Evolutionary conservation across 1,139 yeast genomes (phyloP), one percentile per base, ranked within the genome.

Genomic region (Protomyces macrosporus): DNA sequence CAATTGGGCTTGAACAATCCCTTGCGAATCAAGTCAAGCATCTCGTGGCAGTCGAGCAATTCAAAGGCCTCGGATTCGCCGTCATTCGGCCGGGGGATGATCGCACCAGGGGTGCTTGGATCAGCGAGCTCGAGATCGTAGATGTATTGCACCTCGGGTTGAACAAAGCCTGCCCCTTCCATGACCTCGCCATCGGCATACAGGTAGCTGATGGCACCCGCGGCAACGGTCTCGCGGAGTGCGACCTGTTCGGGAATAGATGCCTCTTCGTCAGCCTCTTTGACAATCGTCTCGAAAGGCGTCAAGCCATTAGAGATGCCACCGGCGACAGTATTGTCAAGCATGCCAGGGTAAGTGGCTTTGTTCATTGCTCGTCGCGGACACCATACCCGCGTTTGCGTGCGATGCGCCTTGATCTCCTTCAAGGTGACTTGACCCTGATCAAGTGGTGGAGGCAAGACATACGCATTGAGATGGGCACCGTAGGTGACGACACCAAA

Each of bases 311-410:
- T 80, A 0, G 96, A 97, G 30, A 93, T 73, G 0, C 98, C 98
- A 0, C 98, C 98, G 0, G 97, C 98, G 4, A 93, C 89, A 0
- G 95, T 89, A 72, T 91, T 93, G 73, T 93, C 98, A 53, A 90
- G 80, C 88, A 84, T 87, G 0, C 89, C 87, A 0, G 98, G 98
- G 76, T 84, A 90, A 0, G 98, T 93, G 16, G 88, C 86, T 72
- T 93, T 93, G 1, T 84, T 80, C 12, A 77, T 72, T 0, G 97
- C 82, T 68, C 98, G 78, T 67, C 89, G 78, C 0, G 98, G 97
- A 4, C 91, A 80, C 98, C 98, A 93, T 65, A 93, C 71, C 70
- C 83, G 82, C 54, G 84, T 70, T 51, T 79, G 78, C 10, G 5
- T 23, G 23, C 48, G 48, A 42, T 42, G 33, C 6, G 48, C 48